A percentile compares a stretch with the other conserved stretches of the same genome.
Conservation (phyloP, 1,284 basidiomycete species). For the Tylopilus orsonianus region DNA sequence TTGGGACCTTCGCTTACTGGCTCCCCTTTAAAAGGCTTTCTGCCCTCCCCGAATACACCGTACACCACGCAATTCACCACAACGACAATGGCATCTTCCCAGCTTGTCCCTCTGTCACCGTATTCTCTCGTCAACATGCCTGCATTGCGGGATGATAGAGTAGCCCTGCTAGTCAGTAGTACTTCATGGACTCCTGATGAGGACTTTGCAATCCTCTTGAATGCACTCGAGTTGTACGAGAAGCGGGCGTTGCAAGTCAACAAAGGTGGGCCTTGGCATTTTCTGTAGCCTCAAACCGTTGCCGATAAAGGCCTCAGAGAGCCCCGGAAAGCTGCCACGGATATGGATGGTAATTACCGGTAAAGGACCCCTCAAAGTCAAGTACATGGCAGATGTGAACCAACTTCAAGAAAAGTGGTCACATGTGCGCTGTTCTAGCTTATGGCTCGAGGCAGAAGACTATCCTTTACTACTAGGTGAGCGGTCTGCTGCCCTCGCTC, state of each 20-base stretch:
- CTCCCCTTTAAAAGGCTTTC: slow-evolving; percentile 37
- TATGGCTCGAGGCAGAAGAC: slow-evolving; percentile 87
- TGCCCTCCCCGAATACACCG: slow-evolving; percentile 46
- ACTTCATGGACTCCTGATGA: slow-evolving; percentile 99
- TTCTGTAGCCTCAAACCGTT: neutral
- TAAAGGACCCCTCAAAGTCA: slow-evolving; percentile 77
- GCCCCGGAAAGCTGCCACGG: slow-evolving; percentile 57
- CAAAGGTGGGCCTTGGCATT: slow-evolving; percentile 8
- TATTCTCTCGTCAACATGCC: slow-evolving; percentile 42
- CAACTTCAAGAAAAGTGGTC: slow-evolving; percentile 69
- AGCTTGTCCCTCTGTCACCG: slow-evolving; percentile 22
- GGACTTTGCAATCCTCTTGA: slow-evolving; percentile 84
- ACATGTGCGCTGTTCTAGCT: slow-evolving; percentile 79
- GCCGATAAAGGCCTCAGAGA: slow-evolving; percentile 15
- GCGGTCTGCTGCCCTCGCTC: slow-evolving; percentile 17
- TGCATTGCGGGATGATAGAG: slow-evolving; percentile 64
- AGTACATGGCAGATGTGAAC: slow-evolving; percentile 69
- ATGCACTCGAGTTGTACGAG: slow-evolving; percentile 74
- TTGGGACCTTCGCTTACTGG: slow-evolving; percentile 40
- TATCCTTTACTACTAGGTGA: slow-evolving; percentile 83
- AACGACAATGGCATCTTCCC: slow-evolving; percentile 16
- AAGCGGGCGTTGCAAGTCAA: slow-evolving; percentile 45
- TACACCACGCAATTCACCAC: slow-evolving; percentile 67
- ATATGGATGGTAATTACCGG: slow-evolving; percentile 89
- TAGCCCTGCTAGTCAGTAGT: slow-evolving; percentile 86